A percentile compares a stretch with the other conserved stretches of the same genome.
phyloP scores from a whole-genome alignment of 75 land plant species.

The Cunninghamia lanceolata region DNA sequence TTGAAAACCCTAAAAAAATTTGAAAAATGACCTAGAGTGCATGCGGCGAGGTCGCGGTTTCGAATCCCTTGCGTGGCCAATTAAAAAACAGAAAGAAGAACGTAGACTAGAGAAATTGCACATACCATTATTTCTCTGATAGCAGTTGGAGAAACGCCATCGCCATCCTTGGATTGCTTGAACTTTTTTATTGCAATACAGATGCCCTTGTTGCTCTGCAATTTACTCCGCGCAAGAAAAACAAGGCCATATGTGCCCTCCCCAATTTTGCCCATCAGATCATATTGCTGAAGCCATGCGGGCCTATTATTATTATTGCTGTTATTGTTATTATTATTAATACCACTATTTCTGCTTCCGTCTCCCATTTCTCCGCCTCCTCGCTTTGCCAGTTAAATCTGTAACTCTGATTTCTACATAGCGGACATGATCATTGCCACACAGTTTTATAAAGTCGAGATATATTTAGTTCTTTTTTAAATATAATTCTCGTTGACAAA shows the following conservation, averaged over 20 bases:
- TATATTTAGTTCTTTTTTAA: too few species aligned
- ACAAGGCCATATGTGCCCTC: constrained; percentile 98
- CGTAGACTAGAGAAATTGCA: neutral
- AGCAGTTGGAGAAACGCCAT: constrained; percentile 98
- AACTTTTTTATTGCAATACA: constrained; percentile 95
- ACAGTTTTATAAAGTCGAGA: neutral
- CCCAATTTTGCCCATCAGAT: constrained; percentile 92
- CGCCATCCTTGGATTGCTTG: constrained; percentile 98
- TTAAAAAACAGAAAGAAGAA: neutral
- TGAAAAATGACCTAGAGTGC: neutral
- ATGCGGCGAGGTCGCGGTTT: neutral
- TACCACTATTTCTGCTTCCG: constrained; percentile 22
- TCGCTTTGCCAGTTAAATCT: neutral
- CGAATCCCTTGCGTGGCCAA: neutral
- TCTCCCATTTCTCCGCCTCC: neutral
- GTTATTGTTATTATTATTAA: constrained; percentile 5
- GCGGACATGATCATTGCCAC: neutral
- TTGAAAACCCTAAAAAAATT: neutral
- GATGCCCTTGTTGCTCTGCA: constrained; percentile 49
- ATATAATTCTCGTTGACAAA: neutral
- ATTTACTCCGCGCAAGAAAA: constrained; percentile 82
- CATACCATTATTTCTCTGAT: constrained; percentile 91
- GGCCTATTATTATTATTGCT: constrained; percentile 50
- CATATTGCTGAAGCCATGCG: constrained; percentile 97
- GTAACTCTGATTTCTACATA: neutral